These are phyloP conservation scores for Globisporangium spinosum DNA, from an alignment of 352 stramenopile species.

Conservation along the genomic window DNA sequence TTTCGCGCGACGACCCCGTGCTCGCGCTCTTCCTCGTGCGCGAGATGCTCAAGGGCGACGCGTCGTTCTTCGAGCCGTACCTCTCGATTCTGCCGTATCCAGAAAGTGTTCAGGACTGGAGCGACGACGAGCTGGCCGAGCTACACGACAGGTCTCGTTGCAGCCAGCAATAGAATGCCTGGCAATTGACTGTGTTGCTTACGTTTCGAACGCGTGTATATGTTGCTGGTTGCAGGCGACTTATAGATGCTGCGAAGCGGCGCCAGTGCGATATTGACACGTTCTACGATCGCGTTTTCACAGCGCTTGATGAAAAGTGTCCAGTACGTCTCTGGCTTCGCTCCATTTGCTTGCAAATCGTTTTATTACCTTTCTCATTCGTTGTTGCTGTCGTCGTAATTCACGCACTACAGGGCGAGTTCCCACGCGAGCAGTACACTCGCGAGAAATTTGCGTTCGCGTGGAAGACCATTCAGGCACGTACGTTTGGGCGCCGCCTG, in stretches of 20 bases:
- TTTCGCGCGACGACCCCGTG: slow-evolving; percentile 76
- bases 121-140: slow-evolving; percentile 46
- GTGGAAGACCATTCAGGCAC: slow-evolving; percentile 88
- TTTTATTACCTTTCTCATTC: background rate
- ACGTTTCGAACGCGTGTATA: background rate
- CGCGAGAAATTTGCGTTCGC: slow-evolving; percentile 72
- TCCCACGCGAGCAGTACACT: slow-evolving; percentile 51
- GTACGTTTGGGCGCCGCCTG: slow-evolving; percentile 88
- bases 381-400: background rate
- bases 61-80: slow-evolving; percentile 89
- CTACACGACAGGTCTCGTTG: slow-evolving; percentile 57
- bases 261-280: slow-evolving; percentile 55
- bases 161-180: background rate
- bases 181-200: background rate
- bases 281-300: slow-evolving; percentile 53
- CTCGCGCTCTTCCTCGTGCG: slow-evolving; percentile 82
- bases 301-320: slow-evolving; percentile 42
- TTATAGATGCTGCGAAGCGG: slow-evolving; percentile 41
- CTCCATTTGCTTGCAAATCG: background rate
- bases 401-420: slow-evolving; percentile 28
- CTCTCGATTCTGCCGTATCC: slow-evolving; percentile 78
- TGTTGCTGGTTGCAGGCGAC: slow-evolving; percentile 21
- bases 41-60: slow-evolving; percentile 52
- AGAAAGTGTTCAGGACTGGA: slow-evolving; percentile 83
- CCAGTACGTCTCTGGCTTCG: slow-evolving; percentile 23